These are phyloP conservation scores for Fraxinus sp. DNA, from an alignment of 305 asterid genomes.

Conservation along the genomic window DNA sequence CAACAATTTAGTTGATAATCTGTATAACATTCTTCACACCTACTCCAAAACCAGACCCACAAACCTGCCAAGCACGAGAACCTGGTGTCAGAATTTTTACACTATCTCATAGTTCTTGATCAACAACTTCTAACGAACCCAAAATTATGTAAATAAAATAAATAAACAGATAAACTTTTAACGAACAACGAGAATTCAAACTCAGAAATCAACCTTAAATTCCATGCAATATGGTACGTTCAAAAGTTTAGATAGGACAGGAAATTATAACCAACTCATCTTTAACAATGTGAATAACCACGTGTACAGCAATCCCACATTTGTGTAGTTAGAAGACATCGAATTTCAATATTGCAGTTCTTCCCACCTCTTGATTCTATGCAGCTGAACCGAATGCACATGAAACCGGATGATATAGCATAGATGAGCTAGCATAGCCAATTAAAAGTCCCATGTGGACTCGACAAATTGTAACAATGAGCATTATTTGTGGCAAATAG, in stretches of 20 bases:
- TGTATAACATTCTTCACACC: slow-evolving; percentile 53
- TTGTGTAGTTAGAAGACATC: not conserved
- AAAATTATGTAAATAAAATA: not conserved
- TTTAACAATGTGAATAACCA: not conserved
- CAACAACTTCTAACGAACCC: not conserved
- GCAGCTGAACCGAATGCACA: not conserved
- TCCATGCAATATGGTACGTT: not conserved
- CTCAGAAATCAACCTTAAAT: not conserved
- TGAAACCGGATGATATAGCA: not conserved
- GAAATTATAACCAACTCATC: not conserved
- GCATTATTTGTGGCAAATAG: not conserved
- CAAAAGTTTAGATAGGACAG: not conserved
- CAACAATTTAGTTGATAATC: slow-evolving; percentile 67
- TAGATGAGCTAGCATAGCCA: not conserved
- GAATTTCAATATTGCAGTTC: not conserved
- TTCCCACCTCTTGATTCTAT: not conserved
- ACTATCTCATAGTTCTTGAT: not conserved
- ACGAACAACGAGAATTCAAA: not conserved
- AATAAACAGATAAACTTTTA: not conserved
- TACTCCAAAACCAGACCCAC: slow-evolving; percentile 34
- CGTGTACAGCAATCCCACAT: not conserved
- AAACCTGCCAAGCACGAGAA: slow-evolving; percentile 32
- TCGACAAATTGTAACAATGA: not conserved
- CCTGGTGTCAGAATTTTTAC: not conserved
- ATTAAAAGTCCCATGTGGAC: not conserved